These are phyloP conservation scores for Peribolospora baueri DNA, from an alignment of 768 basidiomycete genomes.

Conservation along the genomic window DNA sequence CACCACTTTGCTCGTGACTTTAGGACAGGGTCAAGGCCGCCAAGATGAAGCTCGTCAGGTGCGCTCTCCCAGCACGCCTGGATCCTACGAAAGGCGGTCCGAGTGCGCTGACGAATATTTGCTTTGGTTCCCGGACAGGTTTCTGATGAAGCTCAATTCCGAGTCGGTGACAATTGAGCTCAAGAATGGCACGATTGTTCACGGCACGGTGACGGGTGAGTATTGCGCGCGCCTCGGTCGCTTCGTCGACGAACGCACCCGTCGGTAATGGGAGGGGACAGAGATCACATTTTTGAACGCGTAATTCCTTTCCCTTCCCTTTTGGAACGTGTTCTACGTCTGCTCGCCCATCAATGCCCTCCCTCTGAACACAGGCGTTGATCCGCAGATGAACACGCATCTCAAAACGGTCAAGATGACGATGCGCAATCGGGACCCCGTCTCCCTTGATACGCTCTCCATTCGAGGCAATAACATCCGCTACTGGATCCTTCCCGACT, in stretches of 20 bases:
- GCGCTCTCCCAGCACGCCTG: background rate
- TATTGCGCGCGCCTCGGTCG: background rate
- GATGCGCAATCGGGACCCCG: conserved; percentile 65
- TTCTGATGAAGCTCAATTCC: conserved; percentile 99
- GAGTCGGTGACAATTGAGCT: conserved; percentile 96
- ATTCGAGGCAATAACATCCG: conserved; percentile 93
- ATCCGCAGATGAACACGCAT: conserved; percentile 99
- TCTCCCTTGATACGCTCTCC: conserved; percentile 64
- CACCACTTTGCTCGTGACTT: too few relatives aligned
- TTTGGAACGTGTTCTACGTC: background rate
- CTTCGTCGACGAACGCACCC: background rate
- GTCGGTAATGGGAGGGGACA: background rate
- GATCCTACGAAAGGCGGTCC: background rate
- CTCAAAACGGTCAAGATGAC: conserved; percentile 95
- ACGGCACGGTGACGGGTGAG: conserved; percentile 89
- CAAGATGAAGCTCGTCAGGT: conserved; percentile 9
- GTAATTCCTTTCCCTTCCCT: conserved; percentile 4
- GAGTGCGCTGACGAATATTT: too few relatives aligned
- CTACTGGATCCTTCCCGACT: conserved; percentile 93
- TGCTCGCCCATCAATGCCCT: background rate
- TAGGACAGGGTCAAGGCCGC: background rate
- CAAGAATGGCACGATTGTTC: conserved; percentile 85
- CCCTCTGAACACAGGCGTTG: conserved; percentile 41
- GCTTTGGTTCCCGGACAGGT: conserved; percentile 15
- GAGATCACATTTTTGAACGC: background rate